These are phyloP conservation scores for Tephrocybe rancida DNA, from an alignment of 768 basidiomycete species.

Conservation along the genomic window DNA sequence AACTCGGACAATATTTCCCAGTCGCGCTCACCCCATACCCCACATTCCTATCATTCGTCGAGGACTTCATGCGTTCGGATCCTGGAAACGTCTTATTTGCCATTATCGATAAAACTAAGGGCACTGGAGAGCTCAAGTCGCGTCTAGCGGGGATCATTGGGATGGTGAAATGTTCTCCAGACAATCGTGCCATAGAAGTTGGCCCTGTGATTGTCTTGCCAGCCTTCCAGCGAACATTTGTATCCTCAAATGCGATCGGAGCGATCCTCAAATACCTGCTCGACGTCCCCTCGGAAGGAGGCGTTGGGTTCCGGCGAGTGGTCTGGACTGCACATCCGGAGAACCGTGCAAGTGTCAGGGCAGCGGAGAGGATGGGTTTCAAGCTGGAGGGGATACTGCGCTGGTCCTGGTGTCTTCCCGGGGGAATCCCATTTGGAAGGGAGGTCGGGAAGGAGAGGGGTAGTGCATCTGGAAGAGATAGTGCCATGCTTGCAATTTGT, in stretches of 20 bases:
- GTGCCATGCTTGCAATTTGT: slow-evolving; percentile 37
- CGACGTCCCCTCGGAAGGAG: slow-evolving; percentile 39
- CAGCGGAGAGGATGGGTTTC: slow-evolving; percentile 59
- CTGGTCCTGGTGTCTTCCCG: slow-evolving; percentile 50
- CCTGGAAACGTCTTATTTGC: slow-evolving; percentile 37
- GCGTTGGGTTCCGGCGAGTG: slow-evolving; percentile 54
- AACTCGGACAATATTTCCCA: slow-evolving; percentile 42
- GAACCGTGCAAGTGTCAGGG: slow-evolving; percentile 46
- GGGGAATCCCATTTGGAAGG: slow-evolving; percentile 32
- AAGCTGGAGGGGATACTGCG: slow-evolving; percentile 44
- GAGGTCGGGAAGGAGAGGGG: slow-evolving; percentile 28
- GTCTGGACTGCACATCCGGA: slow-evolving; percentile 51
- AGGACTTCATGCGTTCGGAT: slow-evolving; percentile 29
- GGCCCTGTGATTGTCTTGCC: slow-evolving; percentile 51
- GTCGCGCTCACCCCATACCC: slow-evolving; percentile 30
- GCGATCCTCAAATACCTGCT: slow-evolving; percentile 42
- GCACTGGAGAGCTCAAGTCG: slow-evolving; percentile 19
- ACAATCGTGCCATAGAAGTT: slow-evolving; percentile 44
- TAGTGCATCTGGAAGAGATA: slow-evolving; percentile 38
- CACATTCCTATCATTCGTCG: slow-evolving; percentile 29
- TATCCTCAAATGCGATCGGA: slow-evolving; percentile 48
- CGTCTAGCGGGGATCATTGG: slow-evolving; percentile 57
- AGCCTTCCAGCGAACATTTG: slow-evolving; percentile 48
- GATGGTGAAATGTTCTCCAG: slow-evolving; percentile 34
- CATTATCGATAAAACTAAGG: slow-evolving; percentile 49